These are phyloP conservation scores for Pseudomonodictys pantanalensis DNA, from an alignment of 495 filamentous ascomycete genomes.

Conservation along the genomic window DNA sequence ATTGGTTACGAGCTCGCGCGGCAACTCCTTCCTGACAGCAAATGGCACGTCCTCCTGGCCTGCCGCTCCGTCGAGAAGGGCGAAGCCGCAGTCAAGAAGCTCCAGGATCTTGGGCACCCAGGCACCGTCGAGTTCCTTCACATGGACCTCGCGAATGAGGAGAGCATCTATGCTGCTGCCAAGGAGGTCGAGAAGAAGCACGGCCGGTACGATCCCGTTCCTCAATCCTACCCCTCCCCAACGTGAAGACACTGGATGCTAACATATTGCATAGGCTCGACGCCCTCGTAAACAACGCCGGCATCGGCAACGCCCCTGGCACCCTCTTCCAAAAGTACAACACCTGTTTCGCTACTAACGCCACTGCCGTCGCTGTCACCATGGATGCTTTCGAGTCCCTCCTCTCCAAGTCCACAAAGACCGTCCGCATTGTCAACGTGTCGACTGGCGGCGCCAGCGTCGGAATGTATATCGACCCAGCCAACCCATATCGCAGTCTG, in stretches of 20 bases:
- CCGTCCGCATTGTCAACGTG: slow-evolving; percentile 31
- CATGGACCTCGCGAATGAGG: slow-evolving; percentile 28
- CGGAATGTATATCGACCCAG: slow-evolving; percentile 33
- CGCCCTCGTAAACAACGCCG: slow-evolving; percentile 22
- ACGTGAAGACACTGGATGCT: background rate
- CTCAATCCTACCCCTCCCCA: too few relatives aligned
- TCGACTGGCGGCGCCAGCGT: slow-evolving; percentile 29
- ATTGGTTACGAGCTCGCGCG: slow-evolving; percentile 38
- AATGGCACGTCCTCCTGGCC: slow-evolving; percentile 39
- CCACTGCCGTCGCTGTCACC: slow-evolving; percentile 33
- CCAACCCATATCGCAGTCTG: slow-evolving; percentile 1
- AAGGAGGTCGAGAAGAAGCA: slow-evolving; percentile 8
- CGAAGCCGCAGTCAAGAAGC: slow-evolving; percentile 31
- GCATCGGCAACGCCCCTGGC: background rate
- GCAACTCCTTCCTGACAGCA: slow-evolving; percentile 29
- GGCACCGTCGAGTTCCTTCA: slow-evolving; percentile 18
- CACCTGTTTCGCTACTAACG: slow-evolving; percentile 32
- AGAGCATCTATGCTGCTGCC: slow-evolving; percentile 17
- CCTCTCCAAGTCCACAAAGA: slow-evolving; percentile 24
- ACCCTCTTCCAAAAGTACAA: slow-evolving; percentile 7
- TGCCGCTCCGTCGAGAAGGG: slow-evolving; percentile 37
- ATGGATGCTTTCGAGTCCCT: slow-evolving; percentile 33
- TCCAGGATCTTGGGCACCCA: slow-evolving; percentile 24
- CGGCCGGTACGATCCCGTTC: slow-evolving; percentile 13
- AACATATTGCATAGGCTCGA: slow-evolving; percentile 2